These are phyloP conservation scores for Amauroascus verrucosus DNA, from an alignment of 2,329 filamentous ascomycete genomes.

Conservation along the genomic window DNA sequence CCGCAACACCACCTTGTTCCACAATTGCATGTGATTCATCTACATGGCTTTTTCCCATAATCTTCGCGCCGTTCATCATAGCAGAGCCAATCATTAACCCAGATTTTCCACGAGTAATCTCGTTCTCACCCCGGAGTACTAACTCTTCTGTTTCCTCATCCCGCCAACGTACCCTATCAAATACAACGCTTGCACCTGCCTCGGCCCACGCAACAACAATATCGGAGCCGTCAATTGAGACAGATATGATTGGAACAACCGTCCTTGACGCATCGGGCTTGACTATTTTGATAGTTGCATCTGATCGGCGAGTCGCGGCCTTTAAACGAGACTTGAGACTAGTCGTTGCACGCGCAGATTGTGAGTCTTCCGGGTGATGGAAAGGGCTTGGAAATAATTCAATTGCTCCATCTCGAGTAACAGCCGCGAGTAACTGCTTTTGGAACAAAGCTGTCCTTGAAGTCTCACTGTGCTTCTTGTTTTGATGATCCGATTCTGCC, in stretches of 20 bases:
- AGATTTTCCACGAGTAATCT: conserved; percentile 37
- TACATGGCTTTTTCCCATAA: conserved; percentile 42
- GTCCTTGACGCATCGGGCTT: conserved; percentile 33
- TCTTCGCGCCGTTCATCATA: conserved; percentile 45
- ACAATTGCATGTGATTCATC: conserved; percentile 50
- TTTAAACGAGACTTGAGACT: conserved; percentile 38
- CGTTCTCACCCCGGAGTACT: conserved; percentile 36
- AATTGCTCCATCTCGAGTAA: conserved; percentile 40
- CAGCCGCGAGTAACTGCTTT: conserved; percentile 37
- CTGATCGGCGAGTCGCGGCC: conserved; percentile 37
- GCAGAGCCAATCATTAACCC: conserved; percentile 37
- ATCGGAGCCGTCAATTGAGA: conserved; percentile 37
- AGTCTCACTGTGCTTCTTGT: conserved; percentile 11
- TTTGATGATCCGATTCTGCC: conserved; percentile 16
- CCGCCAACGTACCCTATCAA: conserved; percentile 41
- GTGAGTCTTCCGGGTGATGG: conserved; percentile 23
- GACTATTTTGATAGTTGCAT: conserved; percentile 37
- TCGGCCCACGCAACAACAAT: conserved; percentile 41
- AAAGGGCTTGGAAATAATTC: conserved; percentile 44
- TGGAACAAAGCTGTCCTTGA: conserved; percentile 19
- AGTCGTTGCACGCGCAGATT: conserved; percentile 21
- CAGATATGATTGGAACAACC: conserved; percentile 35
- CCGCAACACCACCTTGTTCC: conserved; percentile 39
- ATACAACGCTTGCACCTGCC: conserved; percentile 41
- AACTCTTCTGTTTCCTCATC: conserved; percentile 37